Conservation (phyloP, 2,329 filamentous ascomycete genomes). For the Acrocalymma vagum region DNA sequence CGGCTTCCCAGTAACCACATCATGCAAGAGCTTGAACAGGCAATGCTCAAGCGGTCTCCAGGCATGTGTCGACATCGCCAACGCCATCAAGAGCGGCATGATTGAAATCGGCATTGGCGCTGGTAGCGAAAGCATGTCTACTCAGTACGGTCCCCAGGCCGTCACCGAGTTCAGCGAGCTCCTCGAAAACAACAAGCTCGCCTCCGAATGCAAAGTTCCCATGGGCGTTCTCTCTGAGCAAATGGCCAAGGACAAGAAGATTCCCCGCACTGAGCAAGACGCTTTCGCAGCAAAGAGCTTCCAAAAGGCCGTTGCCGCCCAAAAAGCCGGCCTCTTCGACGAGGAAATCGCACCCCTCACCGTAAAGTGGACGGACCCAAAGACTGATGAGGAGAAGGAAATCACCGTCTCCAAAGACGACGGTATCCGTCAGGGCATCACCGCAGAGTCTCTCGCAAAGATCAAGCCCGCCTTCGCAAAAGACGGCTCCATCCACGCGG, state of each 20-base stretch:
- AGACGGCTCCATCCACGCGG: constrained; percentile 92
- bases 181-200: constrained; percentile 80
- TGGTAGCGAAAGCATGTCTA: constrained; percentile 95
- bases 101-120: constrained; percentile 95
- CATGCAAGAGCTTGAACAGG: constrained; percentile 89
- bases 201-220: constrained; percentile 95
- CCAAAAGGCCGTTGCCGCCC: constrained; percentile 86
- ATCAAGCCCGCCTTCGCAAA: constrained; percentile 90
- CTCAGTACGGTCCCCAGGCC: constrained; percentile 87
- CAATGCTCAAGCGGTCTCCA: constrained; percentile 95
- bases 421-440: constrained; percentile 85
- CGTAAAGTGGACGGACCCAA: constrained; percentile 89
- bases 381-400: constrained; percentile 84
- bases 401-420: constrained; percentile 88
- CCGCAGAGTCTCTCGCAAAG: constrained; percentile 86
- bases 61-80: constrained; percentile 92
- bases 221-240: constrained; percentile 95
- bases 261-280: constrained; percentile 80
- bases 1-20: constrained; percentile 84
- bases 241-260: constrained; percentile 87
- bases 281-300: constrained; percentile 94
- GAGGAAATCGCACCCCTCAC: constrained; percentile 89
- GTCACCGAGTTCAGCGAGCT: constrained; percentile 93
- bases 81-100: constrained; percentile 90
- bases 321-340: constrained; percentile 88